Percentiles rank a stretch among this genome's conserved stretches.
phyloP scores from a whole-genome alignment of 345 rosid species.

The Jatropha curcas region DNA sequence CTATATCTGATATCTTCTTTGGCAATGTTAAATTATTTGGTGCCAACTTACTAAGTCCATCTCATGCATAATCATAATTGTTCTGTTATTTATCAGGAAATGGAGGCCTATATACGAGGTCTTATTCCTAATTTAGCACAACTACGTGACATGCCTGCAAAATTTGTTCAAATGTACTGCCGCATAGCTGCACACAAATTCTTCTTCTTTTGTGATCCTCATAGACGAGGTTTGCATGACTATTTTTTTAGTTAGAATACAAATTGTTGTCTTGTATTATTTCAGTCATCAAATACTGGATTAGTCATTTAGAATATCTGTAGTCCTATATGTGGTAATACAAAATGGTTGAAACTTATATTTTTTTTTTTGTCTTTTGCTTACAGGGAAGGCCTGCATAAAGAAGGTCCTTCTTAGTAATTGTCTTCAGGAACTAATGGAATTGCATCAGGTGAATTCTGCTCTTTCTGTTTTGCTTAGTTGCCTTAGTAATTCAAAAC shows the following conservation, averaged over 20 bases:
- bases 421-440: slow-evolving; percentile 99
- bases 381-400: slow-evolving; percentile 91
- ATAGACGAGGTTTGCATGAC: slow-evolving; percentile 74
- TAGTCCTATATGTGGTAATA: background rate
- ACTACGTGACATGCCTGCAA: slow-evolving; percentile 85
- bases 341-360: slow-evolving; percentile 9
- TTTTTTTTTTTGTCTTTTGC: slow-evolving; percentile 20
- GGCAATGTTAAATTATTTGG: background rate
- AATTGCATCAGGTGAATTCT: slow-evolving; percentile 83
- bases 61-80: slow-evolving; percentile 9
- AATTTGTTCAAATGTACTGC: slow-evolving; percentile 85
- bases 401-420: slow-evolving; percentile 94
- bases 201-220: slow-evolving; percentile 99
- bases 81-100: slow-evolving; percentile 63
- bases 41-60: slow-evolving; percentile 5
- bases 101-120: slow-evolving; percentile 92
- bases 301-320: background rate
- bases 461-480: slow-evolving; percentile 1
- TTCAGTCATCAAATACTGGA: background rate
- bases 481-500: background rate
- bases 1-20: background rate
- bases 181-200: slow-evolving; percentile 97
- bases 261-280: background rate
- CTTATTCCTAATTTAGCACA: slow-evolving; percentile 97
- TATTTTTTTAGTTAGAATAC: slow-evolving; percentile 10